Base-by-base conservation (phyloP, 2,329 filamentous ascomycete species). In the Venturia carpophila region DNA sequence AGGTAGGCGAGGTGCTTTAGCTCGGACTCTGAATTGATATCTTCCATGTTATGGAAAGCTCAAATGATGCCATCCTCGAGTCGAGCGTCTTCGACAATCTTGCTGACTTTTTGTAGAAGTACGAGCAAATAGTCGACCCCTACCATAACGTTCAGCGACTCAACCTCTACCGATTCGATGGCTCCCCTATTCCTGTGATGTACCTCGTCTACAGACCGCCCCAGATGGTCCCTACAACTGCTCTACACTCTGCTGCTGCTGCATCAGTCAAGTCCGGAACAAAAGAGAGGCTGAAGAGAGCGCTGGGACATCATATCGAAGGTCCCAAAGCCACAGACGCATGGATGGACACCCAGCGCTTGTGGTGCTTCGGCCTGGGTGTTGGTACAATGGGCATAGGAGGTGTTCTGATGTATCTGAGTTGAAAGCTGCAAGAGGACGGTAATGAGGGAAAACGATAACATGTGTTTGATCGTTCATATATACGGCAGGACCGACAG, bases 211-310 rank as follows among this genome's bases (percentile, higher is more conserved):
- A 82, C 71, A 79, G 75, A 15, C 83, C 86, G 5, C 87, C 87
- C 0, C 76, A 86, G 71, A 90, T 90, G 86, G 82, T 90, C 6
- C 87, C 87, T 1, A 89, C 87, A 3, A 79, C 79, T 13, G 88
- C 85, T 0, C 77, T 90, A 67, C 86, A 89, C 70, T 84, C 86
- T 0, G 77, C 75, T 1, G 72, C 70, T 24, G 71, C 76, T 24
- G 72, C 73, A 3, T 75, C 75, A 3, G 68, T 73, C 5, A 79
- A 75, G 63, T 70, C 74, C n/a, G 77, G 76, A 65, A 34, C 37
- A 13, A 67, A 68, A 17, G 63, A 58, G 43, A 70, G 69, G 47
- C 58, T 64, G 39, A 74, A 72, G 55, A 67, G 66, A 34, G 66
- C 66, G 11, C 71, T 73, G 69, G 60, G 21, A 39, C 34, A 27